Base-by-base conservation (phyloP, 2,329 filamentous ascomycete genomes). In the Aspergillus phoenicis region DNA sequence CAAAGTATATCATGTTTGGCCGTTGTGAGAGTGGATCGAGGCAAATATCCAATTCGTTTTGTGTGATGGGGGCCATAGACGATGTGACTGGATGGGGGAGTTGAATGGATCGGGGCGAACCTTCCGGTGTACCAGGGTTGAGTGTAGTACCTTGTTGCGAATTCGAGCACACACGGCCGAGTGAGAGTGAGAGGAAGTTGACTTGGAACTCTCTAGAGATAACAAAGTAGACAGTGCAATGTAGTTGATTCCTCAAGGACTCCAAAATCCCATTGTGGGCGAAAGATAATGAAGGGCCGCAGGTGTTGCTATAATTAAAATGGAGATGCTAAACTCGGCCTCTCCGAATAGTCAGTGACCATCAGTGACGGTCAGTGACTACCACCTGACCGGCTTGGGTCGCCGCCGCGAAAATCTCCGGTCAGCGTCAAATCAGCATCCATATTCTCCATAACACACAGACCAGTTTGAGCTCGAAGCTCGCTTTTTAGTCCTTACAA, bases 61-160 rank as follows among this genome's bases (percentile, higher is more conserved):
- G n/a, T 41, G 39, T 17, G 33, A 54, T 51, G 41, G 30, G 41
- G 20, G 33, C 11, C 5, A 17, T 52, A 11, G 11, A 36, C n/a
- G 51, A 52, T 33, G 36, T 61, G 52, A 45, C 55, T 62, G 56
- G 61, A 58, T 61, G 59, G 63, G 55, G 62, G 63, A 36, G 33
- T 36, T 36, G 33, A 36, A 36, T 60, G 66, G 62, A 52, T 66
- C 70, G 70, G 70, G 66, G 65, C 70, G 68, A 70, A 66, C 71
- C 68, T 70, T 69, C 64, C 52, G 62, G 49, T 57, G 64, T 63
- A 69, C 66, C 70, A 71, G 64, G 69, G 57, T 53, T 56, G 45
- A 39, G 13, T n/a, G 47, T 43, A 36, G 39, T 43, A 20, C 39
- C 39, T 43, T 43, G 39, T 43, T 7, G 15, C 22, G 28, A 13